Percentiles rank a stretch among this genome's conserved stretches.
Evolutionary conservation across 768 basidiomycete genomes (phyloP).

Genomic region (Boletus pseudo-olivaceus): DNA sequence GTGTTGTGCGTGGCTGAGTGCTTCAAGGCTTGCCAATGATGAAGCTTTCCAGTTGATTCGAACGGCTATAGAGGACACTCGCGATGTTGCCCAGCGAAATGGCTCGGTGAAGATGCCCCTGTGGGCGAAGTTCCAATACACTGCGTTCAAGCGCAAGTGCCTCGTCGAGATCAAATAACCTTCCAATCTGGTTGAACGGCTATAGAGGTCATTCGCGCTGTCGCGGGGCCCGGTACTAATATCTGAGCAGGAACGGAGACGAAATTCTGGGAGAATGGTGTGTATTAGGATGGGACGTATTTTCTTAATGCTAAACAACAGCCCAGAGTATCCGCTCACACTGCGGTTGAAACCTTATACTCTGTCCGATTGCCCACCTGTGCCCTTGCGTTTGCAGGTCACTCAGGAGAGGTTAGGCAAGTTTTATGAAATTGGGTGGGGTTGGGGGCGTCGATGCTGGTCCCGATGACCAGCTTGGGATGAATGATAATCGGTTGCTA

Average conservation of each 20-base stretch:
- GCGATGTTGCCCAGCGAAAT: no score
- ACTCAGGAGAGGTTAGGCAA: no score
- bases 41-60: no score
- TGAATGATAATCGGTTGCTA: not conserved
- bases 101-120: no score
- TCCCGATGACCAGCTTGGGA: not conserved
- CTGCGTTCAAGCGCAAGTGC: no score
- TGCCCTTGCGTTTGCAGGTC: not conserved
- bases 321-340: not conserved
- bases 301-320: not conserved
- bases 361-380: not conserved
- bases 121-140: no score
- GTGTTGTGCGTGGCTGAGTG: no score
- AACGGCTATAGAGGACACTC: no score
- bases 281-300: not conserved
- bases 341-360: not conserved
- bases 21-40: no score
- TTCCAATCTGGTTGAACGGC: no score
- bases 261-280: not conserved
- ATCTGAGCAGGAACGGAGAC: constrained; percentile 8
- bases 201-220: not conserved
- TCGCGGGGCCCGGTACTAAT: constrained; percentile 17
- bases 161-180: no score
- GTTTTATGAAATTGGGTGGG: not conserved
- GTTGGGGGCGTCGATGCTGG: not conserved